Evolutionary conservation across 371 early-diverging fungal genomes (phyloP), one percentile per base, ranked within the genome.

Genomic region (Enterospora canceri): DNA sequence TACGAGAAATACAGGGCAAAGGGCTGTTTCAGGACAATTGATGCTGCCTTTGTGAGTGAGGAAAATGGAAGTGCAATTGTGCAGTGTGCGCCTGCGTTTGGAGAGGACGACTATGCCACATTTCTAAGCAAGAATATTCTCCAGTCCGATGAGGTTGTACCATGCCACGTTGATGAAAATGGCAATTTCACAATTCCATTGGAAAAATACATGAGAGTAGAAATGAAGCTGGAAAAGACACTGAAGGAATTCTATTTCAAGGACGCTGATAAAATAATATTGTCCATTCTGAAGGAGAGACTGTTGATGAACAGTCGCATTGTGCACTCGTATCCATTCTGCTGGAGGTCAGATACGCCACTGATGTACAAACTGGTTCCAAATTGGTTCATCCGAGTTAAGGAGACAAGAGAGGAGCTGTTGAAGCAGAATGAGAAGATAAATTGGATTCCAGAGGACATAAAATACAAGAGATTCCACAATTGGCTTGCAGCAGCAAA

Each of bases 81-180:
- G 19, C 99, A 97, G 82, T 88, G 88, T 73, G 91, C 99, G 18
- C 99, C 99, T 33, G 97, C 89, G 19, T 99, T 94, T 85, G 99
- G 99, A 84, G 98, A 96, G 80, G 97, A 97, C 84, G 99, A 99
- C 87, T 90, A 90, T 85, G 89, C 94, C 64, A 89, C 91, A 28
- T 94, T 92, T 83, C 69, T 90, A 23, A 84, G 76, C 28, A 74
- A 91, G 73, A 86, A 86, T 23, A 84, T 94, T 57, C 87, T 96
- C 58, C 80, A 84, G 28, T 92, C 91, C 77, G 89, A 89, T 62
- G 86, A 85, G 56, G 79, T 88, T 30, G 76, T 81, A 31, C 93
- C 94, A 19, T 92, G 89, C 82, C 97, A 97, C 35, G 83, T 99
- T 53, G 88, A 95, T 76, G 94, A 91, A 56, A 83, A 84, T 56